Evolutionary conservation across 129 eudicot species (phyloP), one percentile per base, ranked within the genome.

Genomic region (Deinandra increscens): DNA sequence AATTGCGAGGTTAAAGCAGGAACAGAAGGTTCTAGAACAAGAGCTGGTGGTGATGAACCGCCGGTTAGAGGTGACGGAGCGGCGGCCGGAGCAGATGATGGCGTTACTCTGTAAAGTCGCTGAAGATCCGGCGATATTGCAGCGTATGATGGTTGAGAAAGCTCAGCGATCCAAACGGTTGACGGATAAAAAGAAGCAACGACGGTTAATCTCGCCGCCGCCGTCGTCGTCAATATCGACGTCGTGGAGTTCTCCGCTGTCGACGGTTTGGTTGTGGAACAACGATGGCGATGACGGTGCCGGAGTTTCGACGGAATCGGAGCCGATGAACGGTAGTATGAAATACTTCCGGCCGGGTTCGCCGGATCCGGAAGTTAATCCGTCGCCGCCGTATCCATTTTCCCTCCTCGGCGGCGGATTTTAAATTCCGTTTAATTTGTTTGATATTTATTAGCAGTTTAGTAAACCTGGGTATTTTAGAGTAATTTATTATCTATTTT

Each of bases 11-110:
- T 26, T 91, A 10, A 87, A 82, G 69, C 70, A 87, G 34, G 97
- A 91, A 51, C 97, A 91, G 50, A 81, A 79, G 44, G 67, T 43
- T 7, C 54, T 91, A 50, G 97, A 91, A 17, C 73, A 76, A 43
- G 90, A 85, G 54, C 74, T 91, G 6, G 65, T 62, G 23, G 82
- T 70, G 7, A 91, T 91, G 96, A 88, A 79, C 72, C 80, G 66
- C 48, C 75, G 97, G 55, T 46, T 91, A 0, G 96, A 88, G 69
- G 90, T 85, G 3, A 85, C 96, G 9, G 93, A 91, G 76, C 70
- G 79, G 15, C 68, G 96, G 39, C 97, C 97, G 2, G 88, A 88
- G 45, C 97, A 91, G 37, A 91, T 91, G 97, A 86, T 91, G 96
- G 64, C 90, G 44, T 88, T 91, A 20, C 54, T 88, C 0, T 80